A percentile compares a stretch with the other conserved stretches of the same genome.
phyloP scores from a whole-genome alignment of 1,284 basidiomycete species.

The Leccinum cinnamomeum region DNA sequence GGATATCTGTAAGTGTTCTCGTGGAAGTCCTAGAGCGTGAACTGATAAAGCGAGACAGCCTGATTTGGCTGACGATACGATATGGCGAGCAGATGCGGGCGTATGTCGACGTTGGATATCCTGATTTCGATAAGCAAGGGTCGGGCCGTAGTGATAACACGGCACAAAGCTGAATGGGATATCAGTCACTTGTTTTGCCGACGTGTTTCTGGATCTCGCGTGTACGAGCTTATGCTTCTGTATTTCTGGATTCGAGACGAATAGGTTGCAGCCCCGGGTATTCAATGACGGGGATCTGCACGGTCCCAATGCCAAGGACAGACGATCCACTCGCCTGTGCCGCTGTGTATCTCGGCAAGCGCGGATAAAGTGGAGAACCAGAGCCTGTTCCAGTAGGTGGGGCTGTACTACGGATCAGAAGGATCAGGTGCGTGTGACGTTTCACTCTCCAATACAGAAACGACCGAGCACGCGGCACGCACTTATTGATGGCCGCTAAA shows the following conservation, averaged over 20 bases:
- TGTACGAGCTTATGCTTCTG: background rate
- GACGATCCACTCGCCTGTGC: background rate
- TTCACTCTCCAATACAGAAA: background rate
- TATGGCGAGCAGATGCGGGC: slow-evolving; percentile 50
- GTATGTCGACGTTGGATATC: slow-evolving; percentile 47
- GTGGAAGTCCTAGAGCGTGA: background rate
- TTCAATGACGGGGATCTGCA: background rate
- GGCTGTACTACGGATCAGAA: background rate
- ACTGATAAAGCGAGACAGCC: slow-evolving; percentile 1
- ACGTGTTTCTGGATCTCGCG: background rate
- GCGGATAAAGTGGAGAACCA: background rate
- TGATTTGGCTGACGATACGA: slow-evolving; percentile 38
- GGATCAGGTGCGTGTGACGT: background rate
- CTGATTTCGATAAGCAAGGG: slow-evolving; percentile 17
- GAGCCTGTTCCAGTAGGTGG: background rate
- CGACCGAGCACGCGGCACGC: background rate
- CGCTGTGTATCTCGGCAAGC: background rate
- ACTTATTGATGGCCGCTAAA: background rate
- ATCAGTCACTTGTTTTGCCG: background rate
- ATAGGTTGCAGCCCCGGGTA: no score
- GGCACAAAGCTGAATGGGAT: background rate
- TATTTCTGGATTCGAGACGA: background rate
- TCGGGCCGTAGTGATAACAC: background rate
- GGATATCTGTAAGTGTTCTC: slow-evolving; percentile 44
- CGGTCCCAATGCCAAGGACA: background rate